Base-by-base conservation (phyloP, 768 basidiomycete species). In the Russula abietina region DNA sequence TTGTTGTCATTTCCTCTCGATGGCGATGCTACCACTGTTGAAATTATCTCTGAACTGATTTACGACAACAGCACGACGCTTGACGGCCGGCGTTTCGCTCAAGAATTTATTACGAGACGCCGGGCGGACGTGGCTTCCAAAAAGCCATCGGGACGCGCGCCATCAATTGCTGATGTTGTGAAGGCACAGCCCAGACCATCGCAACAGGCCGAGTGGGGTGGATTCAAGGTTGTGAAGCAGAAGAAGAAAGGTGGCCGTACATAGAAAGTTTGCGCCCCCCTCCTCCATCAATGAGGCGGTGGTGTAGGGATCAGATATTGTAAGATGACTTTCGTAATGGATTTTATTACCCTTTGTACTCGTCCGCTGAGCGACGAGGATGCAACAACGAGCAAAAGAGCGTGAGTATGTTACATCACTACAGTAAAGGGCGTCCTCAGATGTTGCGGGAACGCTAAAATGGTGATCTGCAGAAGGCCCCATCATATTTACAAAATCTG, bases 21-120 rank as follows among this genome's bases (percentile, higher is more conserved):
- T 67, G 91, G 89, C 22, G 91, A 89, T 69, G 77, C 83, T 68
- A 85, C 83, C 17, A 92, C 89, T 0, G 75, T 85, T 49, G 97
- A 99, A 75, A 87, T 97, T 71, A 98, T 99, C 67, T 90, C 91
- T 26, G 97, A 98, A 72, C 81, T 90, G 48, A 94, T 98, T 64
- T 99, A 98, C 71, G 86, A 89, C 57, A 94, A 90, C 71, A 96
- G 93, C 67, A 91, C 93, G 24, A 98, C 91, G 2, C 83, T 99
- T 55, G 94, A 98, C 70, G 97, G 97, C 6, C 82, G 95, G 55
- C 85, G 96, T 41, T 99, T 98, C 71, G 95, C 97, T 4, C 81
- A 90, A 14, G 95, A 98, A 67, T 99, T 92, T 70, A 84, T 93
- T 57, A 83, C 80, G 65, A 91, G 84, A 71, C 88, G 97, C 56